Conservation (phyloP, 805 yeast genomes). For the Ogataea minuta region DNA sequence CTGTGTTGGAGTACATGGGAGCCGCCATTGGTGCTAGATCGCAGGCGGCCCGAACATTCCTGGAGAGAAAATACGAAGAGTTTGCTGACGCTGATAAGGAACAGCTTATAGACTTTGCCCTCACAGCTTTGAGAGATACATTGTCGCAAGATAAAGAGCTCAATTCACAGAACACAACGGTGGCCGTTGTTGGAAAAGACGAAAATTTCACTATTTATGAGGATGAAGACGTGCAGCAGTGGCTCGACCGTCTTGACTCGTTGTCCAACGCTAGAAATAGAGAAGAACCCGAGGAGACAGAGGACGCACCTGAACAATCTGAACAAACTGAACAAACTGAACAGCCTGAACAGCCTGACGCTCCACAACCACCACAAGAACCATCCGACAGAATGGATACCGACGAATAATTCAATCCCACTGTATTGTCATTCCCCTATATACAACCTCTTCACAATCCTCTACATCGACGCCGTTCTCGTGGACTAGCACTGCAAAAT, state of each 20-base stretch:
- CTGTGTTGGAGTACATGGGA: slow-evolving; percentile 85
- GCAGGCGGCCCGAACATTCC: slow-evolving; percentile 95
- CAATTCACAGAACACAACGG: slow-evolving; percentile 77
- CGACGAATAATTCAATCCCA: slow-evolving; percentile 14
- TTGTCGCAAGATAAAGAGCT: slow-evolving; percentile 92
- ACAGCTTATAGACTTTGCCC: slow-evolving; percentile 78
- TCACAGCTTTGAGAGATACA: slow-evolving; percentile 90
- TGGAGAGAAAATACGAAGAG: slow-evolving; percentile 79
- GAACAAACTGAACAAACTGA: slow-evolving; percentile 12
- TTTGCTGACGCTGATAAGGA: slow-evolving; percentile 63
- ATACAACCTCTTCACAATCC: slow-evolving; percentile 78
- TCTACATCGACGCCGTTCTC: slow-evolving; percentile 79
- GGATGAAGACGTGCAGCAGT: slow-evolving; percentile 80
- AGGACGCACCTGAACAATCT: slow-evolving; percentile 10
- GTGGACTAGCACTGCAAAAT: slow-evolving; percentile 85
- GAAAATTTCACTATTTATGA: slow-evolving; percentile 70
- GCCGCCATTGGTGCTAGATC: slow-evolving; percentile 98
- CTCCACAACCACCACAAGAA: slow-evolving; percentile 8
- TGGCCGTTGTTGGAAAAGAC: slow-evolving; percentile 88
- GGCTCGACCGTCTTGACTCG: slow-evolving; percentile 75
- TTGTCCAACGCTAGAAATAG: slow-evolving; percentile 56
- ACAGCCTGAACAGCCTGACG: slow-evolving; percentile 17
- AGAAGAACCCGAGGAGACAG: slow-evolving; percentile 34
- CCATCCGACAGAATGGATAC: slow-evolving; percentile 38
- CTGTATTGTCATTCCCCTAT: slow-evolving; percentile 44